Percentiles rank a stretch among this genome's conserved stretches.
These are phyloP conservation scores for Metschnikowia chrysomelidarum DNA, from an alignment of 805 yeast genomes.

Conservation along the genomic window DNA sequence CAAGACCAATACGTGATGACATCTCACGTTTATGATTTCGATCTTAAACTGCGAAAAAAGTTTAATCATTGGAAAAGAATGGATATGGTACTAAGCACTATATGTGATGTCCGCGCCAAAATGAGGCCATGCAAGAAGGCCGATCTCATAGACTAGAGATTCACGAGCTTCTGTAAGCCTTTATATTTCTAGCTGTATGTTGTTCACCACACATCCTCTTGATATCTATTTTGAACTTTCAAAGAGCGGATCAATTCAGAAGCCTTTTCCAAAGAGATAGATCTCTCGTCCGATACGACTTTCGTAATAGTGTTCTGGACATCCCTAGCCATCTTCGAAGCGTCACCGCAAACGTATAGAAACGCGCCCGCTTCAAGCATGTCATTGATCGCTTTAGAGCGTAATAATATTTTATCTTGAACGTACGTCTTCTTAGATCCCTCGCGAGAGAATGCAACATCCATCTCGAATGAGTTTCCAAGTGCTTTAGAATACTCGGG, in stretches of 20 bases:
- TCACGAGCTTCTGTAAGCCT: too few relatives aligned
- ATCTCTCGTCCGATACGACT: slow-evolving; percentile 62
- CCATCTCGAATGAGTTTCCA: slow-evolving; percentile 63
- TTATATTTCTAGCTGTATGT: too few relatives aligned
- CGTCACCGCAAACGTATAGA: slow-evolving; percentile 96
- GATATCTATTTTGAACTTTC: slow-evolving; percentile 84
- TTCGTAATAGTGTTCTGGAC: slow-evolving; percentile 69
- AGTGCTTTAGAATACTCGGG: slow-evolving; percentile 59
- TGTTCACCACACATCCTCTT: slow-evolving; percentile 92
- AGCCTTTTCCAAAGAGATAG: slow-evolving; percentile 65
- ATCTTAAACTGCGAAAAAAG: slow-evolving; percentile 44
- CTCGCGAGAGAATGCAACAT: slow-evolving; percentile 87
- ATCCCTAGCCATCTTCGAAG: slow-evolving; percentile 92
- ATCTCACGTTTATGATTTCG: slow-evolving; percentile 47
- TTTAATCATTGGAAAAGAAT: slow-evolving; percentile 46
- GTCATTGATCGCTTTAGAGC: slow-evolving; percentile 52
- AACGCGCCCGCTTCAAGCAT: slow-evolving; percentile 69
- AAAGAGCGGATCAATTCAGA: slow-evolving; percentile 72
- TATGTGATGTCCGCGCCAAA: too few relatives aligned
- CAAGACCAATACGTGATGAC: slow-evolving; percentile 21
- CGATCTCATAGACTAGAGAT: too few relatives aligned
- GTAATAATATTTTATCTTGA: slow-evolving; percentile 68
- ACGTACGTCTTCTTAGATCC: slow-evolving; percentile 65
- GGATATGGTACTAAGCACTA: slow-evolving; percentile 40
- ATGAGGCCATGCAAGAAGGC: too few relatives aligned